Evolutionary conservation across 345 rosid species (phyloP), one percentile per base, ranked within the genome.

Genomic region (Lepidium sativum): DNA sequence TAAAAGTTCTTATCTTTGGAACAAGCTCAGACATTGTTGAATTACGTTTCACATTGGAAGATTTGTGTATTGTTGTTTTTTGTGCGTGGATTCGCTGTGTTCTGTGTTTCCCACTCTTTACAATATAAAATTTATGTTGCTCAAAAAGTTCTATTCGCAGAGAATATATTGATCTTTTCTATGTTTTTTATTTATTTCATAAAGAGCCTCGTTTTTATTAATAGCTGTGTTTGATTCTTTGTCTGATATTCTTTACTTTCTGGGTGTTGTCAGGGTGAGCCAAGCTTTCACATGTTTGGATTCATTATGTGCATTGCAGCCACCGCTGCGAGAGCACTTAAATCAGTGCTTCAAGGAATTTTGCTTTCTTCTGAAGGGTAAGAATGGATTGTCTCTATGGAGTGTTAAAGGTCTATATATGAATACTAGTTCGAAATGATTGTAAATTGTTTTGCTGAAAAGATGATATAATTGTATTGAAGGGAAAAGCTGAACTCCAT

Each of bases 401-500:
- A 35, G n/a, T 50, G 54, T 54, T 29, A 23, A 6, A 34, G 32
- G 12, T 72, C 5, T 20, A 14, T 48, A 14, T 56, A 25, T 14
- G 9, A 3, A 37, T 34, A 25, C 29, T 23, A 9, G 65, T 57
- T 52, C 1, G 7, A 25, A 9, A 41, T 12, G 33, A 23, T 27
- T 6, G 1, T 27, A 0, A 27, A 27, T 27, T 5, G 35, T 48
- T 9, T 41, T 55, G 54, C 60, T 80, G 56, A 80, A 70, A 15
- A 6, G 2, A n/a, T 42, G 50, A 18, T 20, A 23, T n/a, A 20
- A 21, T 66, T 57, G 25, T 63, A 39, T 72, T 80, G 12, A 65
- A 95, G 99, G 88, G 99, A 95, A 83, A 95, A 91, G 85, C 87
- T 95, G 63, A 88, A 91, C 81, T 91, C 99, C 21, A 91, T 95